phyloP scores from a whole-genome alignment of 345 rosid species.

The Pugionium cornutum region DNA sequence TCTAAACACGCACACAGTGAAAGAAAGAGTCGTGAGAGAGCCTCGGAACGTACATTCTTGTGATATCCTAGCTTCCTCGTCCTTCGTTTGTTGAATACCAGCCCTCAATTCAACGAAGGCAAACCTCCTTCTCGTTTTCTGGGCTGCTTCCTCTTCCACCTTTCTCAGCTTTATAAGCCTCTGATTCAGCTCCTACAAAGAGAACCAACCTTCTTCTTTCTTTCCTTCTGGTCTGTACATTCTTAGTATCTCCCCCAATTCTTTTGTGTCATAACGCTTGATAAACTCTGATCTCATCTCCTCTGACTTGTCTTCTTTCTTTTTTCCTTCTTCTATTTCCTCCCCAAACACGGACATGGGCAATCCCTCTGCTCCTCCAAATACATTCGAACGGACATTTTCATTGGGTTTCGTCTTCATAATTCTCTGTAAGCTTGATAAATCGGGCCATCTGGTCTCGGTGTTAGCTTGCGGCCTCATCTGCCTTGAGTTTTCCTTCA shows the following conservation, averaged over 20 bases:
- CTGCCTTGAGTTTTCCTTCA: conserved; percentile 48
- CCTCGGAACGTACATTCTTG: conserved; percentile 37
- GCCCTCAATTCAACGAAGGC: background rate
- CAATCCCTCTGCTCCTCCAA: conserved; percentile 48
- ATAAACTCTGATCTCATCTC: conserved; percentile 43
- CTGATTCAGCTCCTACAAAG: conserved; percentile 36
- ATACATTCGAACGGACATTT: conserved; percentile 31
- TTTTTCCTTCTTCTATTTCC: conserved; percentile 40
- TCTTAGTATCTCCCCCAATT: conserved; percentile 39
- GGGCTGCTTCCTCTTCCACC: conserved; percentile 28
- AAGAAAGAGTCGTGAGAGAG: conserved; percentile 10
- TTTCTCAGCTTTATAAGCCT: conserved; percentile 66
- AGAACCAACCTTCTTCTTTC: background rate
- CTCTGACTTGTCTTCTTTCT: conserved; percentile 18
- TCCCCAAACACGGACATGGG: conserved; percentile 48
- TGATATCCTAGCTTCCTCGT: no score
- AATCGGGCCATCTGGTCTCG: conserved; percentile 22
- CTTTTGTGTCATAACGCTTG: no score
- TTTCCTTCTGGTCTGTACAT: conserved; percentile 44
- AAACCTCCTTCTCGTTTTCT: background rate
- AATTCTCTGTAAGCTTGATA: conserved; percentile 35
- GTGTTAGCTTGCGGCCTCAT: conserved; percentile 28
- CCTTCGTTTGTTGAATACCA: no score
- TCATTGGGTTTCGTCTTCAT: conserved; percentile 36
- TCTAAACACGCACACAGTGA: background rate